These are phyloP conservation scores for Linum tenue DNA, from an alignment of 345 rosid species.

Conservation along the genomic window DNA sequence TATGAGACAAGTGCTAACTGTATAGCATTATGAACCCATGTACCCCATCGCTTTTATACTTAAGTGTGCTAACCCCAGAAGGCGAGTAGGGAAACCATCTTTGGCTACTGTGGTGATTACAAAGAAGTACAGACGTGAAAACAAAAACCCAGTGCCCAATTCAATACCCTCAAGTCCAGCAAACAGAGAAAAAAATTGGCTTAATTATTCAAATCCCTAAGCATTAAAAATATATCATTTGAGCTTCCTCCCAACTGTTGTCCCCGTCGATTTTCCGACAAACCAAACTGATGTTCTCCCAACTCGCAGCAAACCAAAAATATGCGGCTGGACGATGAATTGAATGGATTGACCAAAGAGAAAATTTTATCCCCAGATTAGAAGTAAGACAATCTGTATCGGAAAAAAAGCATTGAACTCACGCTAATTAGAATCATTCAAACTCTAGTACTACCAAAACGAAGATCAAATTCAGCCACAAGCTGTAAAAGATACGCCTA, in stretches of 20 bases:
- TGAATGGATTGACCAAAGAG: conserved; percentile 10
- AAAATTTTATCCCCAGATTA: not conserved
- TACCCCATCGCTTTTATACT: too few species aligned
- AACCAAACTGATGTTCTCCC: conserved; percentile 2
- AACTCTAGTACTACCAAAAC: conserved; percentile 10
- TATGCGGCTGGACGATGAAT: conserved; percentile 8
- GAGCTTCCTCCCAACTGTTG: not conserved
- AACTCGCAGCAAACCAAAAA: conserved; percentile 21
- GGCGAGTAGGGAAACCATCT: not conserved
- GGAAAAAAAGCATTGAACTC: conserved; percentile 14
- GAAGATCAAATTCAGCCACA: conserved; percentile 19
- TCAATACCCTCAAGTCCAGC: not conserved
- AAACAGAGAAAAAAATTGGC: not conserved
- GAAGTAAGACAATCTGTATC: conserved; percentile 1
- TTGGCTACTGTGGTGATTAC: not conserved
- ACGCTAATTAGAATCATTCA: conserved; percentile 21
- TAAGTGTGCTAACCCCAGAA: too few species aligned
- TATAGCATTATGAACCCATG: too few species aligned
- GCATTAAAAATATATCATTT: conserved; percentile 6
- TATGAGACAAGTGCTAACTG: not conserved
- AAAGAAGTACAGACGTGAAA: not conserved
- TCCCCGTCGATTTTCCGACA: not conserved
- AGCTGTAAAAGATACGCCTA: conserved; percentile 7
- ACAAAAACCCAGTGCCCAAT: too few species aligned
- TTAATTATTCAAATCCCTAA: not conserved